A percentile compares a stretch with the other conserved stretches of the same genome.
These are phyloP conservation scores for Letharia lupina DNA, from an alignment of 495 filamentous ascomycete genomes.

Conservation along the genomic window DNA sequence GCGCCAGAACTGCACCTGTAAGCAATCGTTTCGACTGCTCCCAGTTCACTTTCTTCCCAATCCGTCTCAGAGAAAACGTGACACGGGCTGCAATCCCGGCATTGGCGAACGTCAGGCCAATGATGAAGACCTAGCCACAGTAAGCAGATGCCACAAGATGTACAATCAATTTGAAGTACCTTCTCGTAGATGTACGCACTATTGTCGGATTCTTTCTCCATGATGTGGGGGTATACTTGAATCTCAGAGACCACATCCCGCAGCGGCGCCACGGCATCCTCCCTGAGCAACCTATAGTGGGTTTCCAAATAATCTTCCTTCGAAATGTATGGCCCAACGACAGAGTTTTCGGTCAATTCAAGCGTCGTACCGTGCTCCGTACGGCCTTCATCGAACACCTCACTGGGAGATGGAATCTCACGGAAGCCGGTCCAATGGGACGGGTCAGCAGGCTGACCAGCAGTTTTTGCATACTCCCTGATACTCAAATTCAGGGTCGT, in stretches of 20 bases:
- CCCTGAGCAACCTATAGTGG: slow-evolving; percentile 59
- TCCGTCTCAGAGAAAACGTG: slow-evolving; percentile 60
- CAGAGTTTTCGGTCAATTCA: slow-evolving; percentile 33
- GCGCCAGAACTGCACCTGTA: slow-evolving; percentile 59
- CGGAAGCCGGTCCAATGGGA: slow-evolving; percentile 35
- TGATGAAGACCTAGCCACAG: slow-evolving; percentile 52
- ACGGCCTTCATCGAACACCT: slow-evolving; percentile 31
- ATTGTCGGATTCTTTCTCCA: slow-evolving; percentile 39
- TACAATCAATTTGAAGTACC: slow-evolving; percentile 35
- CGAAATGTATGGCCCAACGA: slow-evolving; percentile 39
- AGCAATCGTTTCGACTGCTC: slow-evolving; percentile 63
- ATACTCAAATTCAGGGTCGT: slow-evolving; percentile 24
- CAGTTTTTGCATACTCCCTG: slow-evolving; percentile 31
- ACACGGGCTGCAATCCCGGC: slow-evolving; percentile 59
- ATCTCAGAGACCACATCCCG: slow-evolving; percentile 49
- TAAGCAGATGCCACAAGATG: slow-evolving; percentile 12
- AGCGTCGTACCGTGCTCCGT: slow-evolving; percentile 24
- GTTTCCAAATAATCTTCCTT: slow-evolving; percentile 49
- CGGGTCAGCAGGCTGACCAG: slow-evolving; percentile 3
- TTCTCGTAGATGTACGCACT: slow-evolving; percentile 64
- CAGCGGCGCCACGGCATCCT: slow-evolving; percentile 53
- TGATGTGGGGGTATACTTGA: slow-evolving; percentile 36
- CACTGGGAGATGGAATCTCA: slow-evolving; percentile 38
- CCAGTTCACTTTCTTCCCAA: slow-evolving; percentile 67
- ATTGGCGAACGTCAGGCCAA: slow-evolving; percentile 50